Percentiles rank a stretch among this genome's conserved stretches.
Evolutionary conservation across 495 filamentous ascomycete genomes (phyloP).

Genomic region (Cercophora sp.): DNA sequence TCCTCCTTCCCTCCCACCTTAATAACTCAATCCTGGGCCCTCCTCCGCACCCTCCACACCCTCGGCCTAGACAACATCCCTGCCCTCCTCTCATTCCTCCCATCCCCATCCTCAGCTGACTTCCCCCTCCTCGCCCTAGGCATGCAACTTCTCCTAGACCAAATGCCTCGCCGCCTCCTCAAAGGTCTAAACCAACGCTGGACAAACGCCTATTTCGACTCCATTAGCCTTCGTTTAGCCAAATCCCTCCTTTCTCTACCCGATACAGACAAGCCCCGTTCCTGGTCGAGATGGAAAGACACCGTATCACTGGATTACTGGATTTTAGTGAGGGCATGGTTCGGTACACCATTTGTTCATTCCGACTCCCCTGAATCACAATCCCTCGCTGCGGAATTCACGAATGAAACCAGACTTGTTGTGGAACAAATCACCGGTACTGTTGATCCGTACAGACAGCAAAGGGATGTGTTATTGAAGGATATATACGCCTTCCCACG

Average conservation of each 20-base stretch:
- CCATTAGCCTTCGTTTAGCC: slow-evolving; percentile 14
- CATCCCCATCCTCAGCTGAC: slow-evolving; percentile 9
- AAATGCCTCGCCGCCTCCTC: slow-evolving; percentile 17
- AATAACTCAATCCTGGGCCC: slow-evolving; percentile 6
- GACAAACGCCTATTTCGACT: slow-evolving; percentile 20
- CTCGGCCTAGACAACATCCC: slow-evolving; percentile 16
- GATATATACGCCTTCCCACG: slow-evolving; percentile 17
- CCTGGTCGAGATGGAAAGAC: slow-evolving; percentile 15
- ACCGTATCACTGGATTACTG: slow-evolving; percentile 19
- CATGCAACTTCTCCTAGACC: slow-evolving; percentile 22
- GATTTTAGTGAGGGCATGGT: slow-evolving; percentile 16
- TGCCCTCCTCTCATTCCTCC: slow-evolving; percentile 15
- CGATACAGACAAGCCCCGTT: slow-evolving; percentile 6
- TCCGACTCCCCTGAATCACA: slow-evolving; percentile 6
- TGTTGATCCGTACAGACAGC: slow-evolving; percentile 12
- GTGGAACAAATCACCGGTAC: slow-evolving; percentile 13
- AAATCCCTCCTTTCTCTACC: slow-evolving; percentile 12
- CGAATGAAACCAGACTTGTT: slow-evolving; percentile 10
- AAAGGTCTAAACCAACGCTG: slow-evolving; percentile 21
- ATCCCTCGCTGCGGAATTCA: slow-evolving; percentile 6
- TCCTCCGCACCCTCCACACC: slow-evolving; percentile 13
- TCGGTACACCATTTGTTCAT: slow-evolving; percentile 19
- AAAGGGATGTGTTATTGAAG: slow-evolving; percentile 1
- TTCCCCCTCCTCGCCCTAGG: slow-evolving; percentile 21
- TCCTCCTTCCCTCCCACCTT: not conserved